A percentile compares a stretch with the other conserved stretches of the same genome.
Conservation (phyloP, 768 basidiomycete genomes). For the Cystofilobasidium macerans region DNA sequence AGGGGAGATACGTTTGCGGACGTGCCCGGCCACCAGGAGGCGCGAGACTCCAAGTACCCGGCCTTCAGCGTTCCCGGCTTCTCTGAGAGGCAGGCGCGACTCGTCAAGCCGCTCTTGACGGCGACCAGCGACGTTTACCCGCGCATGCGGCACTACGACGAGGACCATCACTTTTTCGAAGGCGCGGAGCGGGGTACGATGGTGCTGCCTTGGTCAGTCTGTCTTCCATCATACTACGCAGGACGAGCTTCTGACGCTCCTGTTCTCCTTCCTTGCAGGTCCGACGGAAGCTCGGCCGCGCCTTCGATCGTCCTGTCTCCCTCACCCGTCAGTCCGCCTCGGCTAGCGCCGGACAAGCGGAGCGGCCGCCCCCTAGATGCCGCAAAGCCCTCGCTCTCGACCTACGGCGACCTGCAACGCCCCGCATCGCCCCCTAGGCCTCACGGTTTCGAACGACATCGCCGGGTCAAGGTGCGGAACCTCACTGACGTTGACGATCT, state of each 20-base stretch:
- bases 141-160: not conserved
- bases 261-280: not conserved
- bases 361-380: not conserved
- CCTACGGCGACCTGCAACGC: not conserved
- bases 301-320: not conserved
- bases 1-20: not conserved
- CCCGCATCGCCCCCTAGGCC: not conserved
- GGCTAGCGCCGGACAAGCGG: not conserved
- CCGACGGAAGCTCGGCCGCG: not conserved
- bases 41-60: not conserved
- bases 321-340: not conserved
- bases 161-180: not conserved
- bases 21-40: not conserved
- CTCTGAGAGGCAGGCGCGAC: not conserved
- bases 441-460: not conserved
- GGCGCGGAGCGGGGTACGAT: not conserved
- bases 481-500: no score
- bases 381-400: not conserved
- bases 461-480: not conserved
- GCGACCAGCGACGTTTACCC: slow-evolving; percentile 2
- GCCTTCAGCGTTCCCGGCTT: not conserved
- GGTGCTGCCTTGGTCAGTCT: no score
- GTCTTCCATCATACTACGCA: no score
- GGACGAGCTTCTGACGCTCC: no score
- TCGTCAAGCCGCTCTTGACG: no score